Evolutionary conservation across 805 yeast genomes (phyloP).

Genomic region (Candida alai): DNA sequence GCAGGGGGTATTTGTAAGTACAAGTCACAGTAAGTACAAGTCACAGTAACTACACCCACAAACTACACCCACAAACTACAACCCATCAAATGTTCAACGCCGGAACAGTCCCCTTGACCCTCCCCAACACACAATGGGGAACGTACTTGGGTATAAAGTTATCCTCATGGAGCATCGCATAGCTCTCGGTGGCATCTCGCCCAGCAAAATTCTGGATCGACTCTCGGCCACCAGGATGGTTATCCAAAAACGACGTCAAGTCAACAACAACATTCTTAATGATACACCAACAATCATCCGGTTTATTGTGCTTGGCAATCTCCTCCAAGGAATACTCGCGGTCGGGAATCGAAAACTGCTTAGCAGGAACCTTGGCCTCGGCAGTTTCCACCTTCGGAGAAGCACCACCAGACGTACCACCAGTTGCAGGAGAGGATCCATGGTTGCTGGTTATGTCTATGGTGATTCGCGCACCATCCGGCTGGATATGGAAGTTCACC

Average conservation of each 20-base stretch:
- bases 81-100: constrained; percentile 17
- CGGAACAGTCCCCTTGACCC: constrained; percentile 45
- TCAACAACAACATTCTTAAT: constrained; percentile 51
- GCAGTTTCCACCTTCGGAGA: not conserved
- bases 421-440: constrained; percentile 2
- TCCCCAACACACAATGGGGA: constrained; percentile 45
- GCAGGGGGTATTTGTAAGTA: too few species aligned
- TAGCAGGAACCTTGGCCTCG: not conserved
- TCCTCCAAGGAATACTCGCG: constrained; percentile 46
- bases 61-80: too few species aligned
- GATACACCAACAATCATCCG: constrained; percentile 50
- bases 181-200: constrained; percentile 46
- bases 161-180: constrained; percentile 56
- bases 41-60: constrained; percentile 19
- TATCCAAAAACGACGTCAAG: constrained; percentile 39
- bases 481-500: constrained; percentile 43
- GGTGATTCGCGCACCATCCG: constrained; percentile 26
- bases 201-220: constrained; percentile 48
- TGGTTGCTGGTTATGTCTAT: constrained; percentile 28
- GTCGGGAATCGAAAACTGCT: constrained; percentile 40
- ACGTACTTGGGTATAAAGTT: constrained; percentile 49
- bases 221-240: constrained; percentile 62
- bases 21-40: not conserved
- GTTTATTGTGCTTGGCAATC: constrained; percentile 43
- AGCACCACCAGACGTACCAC: constrained; percentile 4